Evolutionary conservation across 345 rosid genomes (phyloP), one percentile per base, ranked within the genome.

Genomic region (Euphorbia lathyris): DNA sequence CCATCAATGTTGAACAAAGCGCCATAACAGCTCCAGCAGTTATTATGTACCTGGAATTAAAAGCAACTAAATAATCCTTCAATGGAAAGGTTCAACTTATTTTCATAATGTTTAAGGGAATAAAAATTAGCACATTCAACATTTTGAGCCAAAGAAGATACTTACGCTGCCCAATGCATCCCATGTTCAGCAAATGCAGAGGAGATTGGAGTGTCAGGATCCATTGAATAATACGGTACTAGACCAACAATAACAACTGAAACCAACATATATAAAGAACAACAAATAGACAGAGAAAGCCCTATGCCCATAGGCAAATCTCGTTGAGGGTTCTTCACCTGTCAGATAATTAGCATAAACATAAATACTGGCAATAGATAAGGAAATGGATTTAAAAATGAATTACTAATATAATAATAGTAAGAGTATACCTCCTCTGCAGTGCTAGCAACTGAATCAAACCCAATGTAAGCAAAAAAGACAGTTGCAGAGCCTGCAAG

Each of bases 141-240:
- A 38, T 42, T 34, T 69, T 38, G 25, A 63, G 47, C 23, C 43
- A 45, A 53, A 16, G 29, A 16, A 67, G 53, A 77, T 43, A 81
- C 99, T 84, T 85, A 95, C 99, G 91, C 93, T 10, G 97, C 97
- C 99, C 99, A 95, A 42, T 87, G 90, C 99, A 95, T 92, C 74
- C 90, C 97, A 76, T 87, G 82, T 74, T 79, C 77, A 76, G 95
- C 80, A 77, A 95, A 95, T 72, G 99, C 99, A 57, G 99, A 85
- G 40, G 99, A 95, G 63, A 95, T 95, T 7, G 99, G 99, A 47
- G 99, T 95, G 79, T 95, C 99, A 7, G 97, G 99, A 80, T 95
- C 93, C 97, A 95, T 86, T 22, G 84, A 87, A 80, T 88, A 88
- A 77, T 95, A 95, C 59, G 99, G 99, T 50, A 92, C 90, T 75